Base-by-base conservation (phyloP, 805 yeast species). In the Soucietia sequanensis region DNA sequence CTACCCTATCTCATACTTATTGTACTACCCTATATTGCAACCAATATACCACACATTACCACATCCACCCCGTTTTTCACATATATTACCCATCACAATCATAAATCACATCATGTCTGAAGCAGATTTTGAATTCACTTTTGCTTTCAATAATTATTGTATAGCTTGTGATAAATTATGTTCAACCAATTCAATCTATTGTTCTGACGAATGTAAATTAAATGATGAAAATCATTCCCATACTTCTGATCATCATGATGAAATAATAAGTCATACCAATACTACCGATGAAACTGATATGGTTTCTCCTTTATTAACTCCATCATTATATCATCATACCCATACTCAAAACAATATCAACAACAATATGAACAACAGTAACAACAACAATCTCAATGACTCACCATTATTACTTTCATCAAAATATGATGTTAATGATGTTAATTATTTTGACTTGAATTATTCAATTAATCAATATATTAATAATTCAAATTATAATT, bases 301-400 rank as follows among this genome's bases (percentile, higher is more conserved):
- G 36, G 60, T 54, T 3, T 59, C 66, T 14, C 72, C 72, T 4
- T 52, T 67, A 38, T 59, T 68, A 32, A 59, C 68, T 17, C 68
- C 69, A 4, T 50, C 60, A 11, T 43, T 58, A 35, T 58, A 60
- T 44, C 59, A 52, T 28, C 54, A 56, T 26, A 9, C 8, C 23
- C n/a, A n/a, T n/a, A n/a, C n/a, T n/a, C n/a, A n/a, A n/a, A n/a
- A n/a, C n/a, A n/a, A n/a, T n/a, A 8, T 21, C 23, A 27, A 48
- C 30, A 35, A 27, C 20, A 33, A 40, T 27, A 35, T 38, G 29
- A 33, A 30, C 23, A 9, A 18, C 13, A n/a, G 22, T 20, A 16
- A 20, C 6, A 16, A 18, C 39, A 19, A 15, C 7, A 26, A 34
- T 16, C 21, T 25, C n/a, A 33, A 38, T 15, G 25, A 44, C 20